A percentile compares a stretch with the other conserved stretches of the same genome.
phyloP scores from a whole-genome alignment of 371 early-diverging fungal genomes.

The Blakeslea trispora region DNA sequence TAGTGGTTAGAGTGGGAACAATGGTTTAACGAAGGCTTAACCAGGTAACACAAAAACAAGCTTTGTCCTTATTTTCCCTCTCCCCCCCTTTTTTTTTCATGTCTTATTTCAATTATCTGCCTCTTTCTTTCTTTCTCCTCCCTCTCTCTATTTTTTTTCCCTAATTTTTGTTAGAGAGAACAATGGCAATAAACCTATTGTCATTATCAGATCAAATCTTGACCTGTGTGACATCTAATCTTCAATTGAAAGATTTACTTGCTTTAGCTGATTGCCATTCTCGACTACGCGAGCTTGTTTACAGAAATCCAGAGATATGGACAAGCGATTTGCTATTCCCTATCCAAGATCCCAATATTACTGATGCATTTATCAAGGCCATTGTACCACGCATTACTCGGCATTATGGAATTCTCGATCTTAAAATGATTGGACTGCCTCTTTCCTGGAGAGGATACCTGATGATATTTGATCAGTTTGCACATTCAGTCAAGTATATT shows the following conservation, averaged over 20 bases:
- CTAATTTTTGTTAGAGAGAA: too few relatives aligned
- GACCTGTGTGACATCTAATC: constrained; percentile 6
- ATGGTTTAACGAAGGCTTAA: too few relatives aligned
- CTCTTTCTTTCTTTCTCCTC: too few relatives aligned
- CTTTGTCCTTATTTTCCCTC: constrained; percentile 3
- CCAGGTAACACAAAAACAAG: constrained; percentile 1
- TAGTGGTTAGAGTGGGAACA: not conserved
- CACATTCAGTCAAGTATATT: constrained; percentile 40
- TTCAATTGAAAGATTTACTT: constrained; percentile 19
- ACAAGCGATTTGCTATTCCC: constrained; percentile 38
- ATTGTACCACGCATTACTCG: constrained; percentile 42
- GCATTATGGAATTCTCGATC: constrained; percentile 33
- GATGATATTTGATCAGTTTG: constrained; percentile 49
- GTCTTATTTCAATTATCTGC: too few relatives aligned
- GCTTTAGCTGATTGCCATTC: constrained; percentile 18
- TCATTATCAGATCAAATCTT: constrained; percentile 19
- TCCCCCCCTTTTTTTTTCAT: not conserved
- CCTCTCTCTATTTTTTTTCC: too few relatives aligned
- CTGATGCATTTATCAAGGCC: constrained; percentile 33
- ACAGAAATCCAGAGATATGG: constrained; percentile 38
- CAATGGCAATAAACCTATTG: constrained; percentile 7
- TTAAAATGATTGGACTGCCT: constrained; percentile 35
- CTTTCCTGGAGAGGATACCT: constrained; percentile 41
- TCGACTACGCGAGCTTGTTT: constrained; percentile 22
- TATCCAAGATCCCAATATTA: constrained; percentile 27